Evolutionary conservation across 139 green algal species (phyloP), one percentile per base, ranked within the genome.

Genomic region (Spirogloea muscicola): DNA sequence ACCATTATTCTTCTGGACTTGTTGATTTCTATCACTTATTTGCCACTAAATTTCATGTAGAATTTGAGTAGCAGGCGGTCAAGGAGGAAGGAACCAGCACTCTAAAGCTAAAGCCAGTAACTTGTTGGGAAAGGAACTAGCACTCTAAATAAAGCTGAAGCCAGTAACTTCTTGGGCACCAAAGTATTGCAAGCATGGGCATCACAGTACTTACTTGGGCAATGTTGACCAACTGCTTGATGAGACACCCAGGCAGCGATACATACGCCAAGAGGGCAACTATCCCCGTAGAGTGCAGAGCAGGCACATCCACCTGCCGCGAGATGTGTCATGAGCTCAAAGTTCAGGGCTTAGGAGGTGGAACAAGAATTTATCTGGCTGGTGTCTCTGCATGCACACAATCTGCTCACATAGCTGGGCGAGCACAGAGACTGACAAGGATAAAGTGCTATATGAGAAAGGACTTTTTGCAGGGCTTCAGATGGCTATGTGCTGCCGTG

Each of bases 171-270:
- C 10, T 13, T 13, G 13, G 29, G 55, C 13, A 10, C 10, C 13
- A 36, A 64, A 64, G 55, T 21, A 13, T 36, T 64, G 33, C 9
- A 64, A n/a, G n/a, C n/a, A n/a, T n/a, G n/a, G n/a, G 29, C 10
- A 16, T 64, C n/a, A 10, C 52, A 1, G 0, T 31, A 2, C 25
- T 25, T 69, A 73, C 42, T 43, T 73, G 64, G 34, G 60, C 63
- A n/a, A 63, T 44, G 1, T 72, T 73, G 46, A 0, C 31, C 21
- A 61, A n/a, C 16, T 62, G 41, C 64, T 73, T 44, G 29, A 73
- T 16, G 3, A 42, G n/a, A 21, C 64, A 73, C 2, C 0, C 41
- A 6, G 42, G 41, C 1, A 64, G 31, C 31, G 55, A 10, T 41
- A 64, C 29, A 16, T 9, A 9, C 55, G 31, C 27, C 13, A 64